A percentile compares a stretch with the other conserved stretches of the same genome.
Conservation (phyloP, 495 filamentous ascomycete species). For the Lasiosphaeria hispida region DNA sequence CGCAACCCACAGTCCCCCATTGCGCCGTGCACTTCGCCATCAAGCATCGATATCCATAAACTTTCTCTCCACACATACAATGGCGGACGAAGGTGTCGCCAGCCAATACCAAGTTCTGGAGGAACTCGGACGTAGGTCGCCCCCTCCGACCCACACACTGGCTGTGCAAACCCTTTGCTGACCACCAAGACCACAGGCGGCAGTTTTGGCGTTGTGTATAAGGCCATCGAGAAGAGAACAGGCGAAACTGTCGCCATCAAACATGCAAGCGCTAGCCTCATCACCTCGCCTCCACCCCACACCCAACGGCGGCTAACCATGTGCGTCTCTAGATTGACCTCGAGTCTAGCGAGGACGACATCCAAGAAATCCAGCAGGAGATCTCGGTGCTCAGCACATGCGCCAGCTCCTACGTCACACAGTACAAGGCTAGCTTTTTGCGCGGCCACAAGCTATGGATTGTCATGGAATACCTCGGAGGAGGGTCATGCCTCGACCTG, state of each 20-base stretch:
- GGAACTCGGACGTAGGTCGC: constrained; percentile 80
- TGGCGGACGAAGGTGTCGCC: constrained; percentile 67
- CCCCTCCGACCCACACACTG: constrained; percentile 1
- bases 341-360: constrained; percentile 96
- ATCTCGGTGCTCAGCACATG: constrained; percentile 95
- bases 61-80: constrained; percentile 24
- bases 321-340: constrained; percentile 75
- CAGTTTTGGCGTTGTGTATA: constrained; percentile 96
- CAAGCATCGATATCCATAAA: not conserved
- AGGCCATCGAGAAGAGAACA: constrained; percentile 80
- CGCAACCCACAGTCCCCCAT: not conserved
- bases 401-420: constrained; percentile 87
- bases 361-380: constrained; percentile 96
- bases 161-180: not conserved
- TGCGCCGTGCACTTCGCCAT: constrained; percentile 2
- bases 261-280: constrained; percentile 56
- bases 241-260: constrained; percentile 92
- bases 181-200: constrained; percentile 54
- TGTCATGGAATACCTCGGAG: constrained; percentile 96
- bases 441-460: constrained; percentile 97
- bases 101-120: constrained; percentile 85
- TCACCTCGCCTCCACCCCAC: not conserved
- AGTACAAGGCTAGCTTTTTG: constrained; percentile 93
- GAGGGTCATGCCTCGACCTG: constrained; percentile 89
- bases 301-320: constrained; percentile 25